phyloP scores from a whole-genome alignment of 2,329 filamentous ascomycete species.

The Alternaria gansuensis region DNA sequence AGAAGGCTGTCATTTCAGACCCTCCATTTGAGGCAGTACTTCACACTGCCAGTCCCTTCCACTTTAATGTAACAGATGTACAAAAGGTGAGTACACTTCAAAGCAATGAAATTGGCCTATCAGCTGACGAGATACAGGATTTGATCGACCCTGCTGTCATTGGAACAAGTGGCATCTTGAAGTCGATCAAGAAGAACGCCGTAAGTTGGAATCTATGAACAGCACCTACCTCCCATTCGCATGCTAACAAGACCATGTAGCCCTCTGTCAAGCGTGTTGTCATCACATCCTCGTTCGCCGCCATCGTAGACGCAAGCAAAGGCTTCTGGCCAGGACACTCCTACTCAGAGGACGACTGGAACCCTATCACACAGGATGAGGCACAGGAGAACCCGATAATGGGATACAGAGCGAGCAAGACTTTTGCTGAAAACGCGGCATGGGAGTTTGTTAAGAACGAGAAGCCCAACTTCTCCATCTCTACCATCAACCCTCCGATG shows the following conservation, averaged over 20 bases:
- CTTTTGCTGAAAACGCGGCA: conserved; percentile 66
- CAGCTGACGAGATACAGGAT: conserved; percentile 42
- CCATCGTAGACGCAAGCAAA: conserved; percentile 67
- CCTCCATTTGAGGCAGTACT: conserved; percentile 74
- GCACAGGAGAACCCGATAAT: conserved; percentile 55
- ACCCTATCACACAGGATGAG: conserved; percentile 63
- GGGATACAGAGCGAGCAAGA: conserved; percentile 66
- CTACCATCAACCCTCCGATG: conserved; percentile 61
- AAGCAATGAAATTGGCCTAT: fast-evolving
- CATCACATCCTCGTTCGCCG: conserved; percentile 74
- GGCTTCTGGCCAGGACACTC: conserved; percentile 59
- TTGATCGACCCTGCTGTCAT: conserved; percentile 69
- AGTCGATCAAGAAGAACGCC: conserved; percentile 59
- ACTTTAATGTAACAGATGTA: conserved; percentile 75
- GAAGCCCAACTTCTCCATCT: conserved; percentile 60
- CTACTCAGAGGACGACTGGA: conserved; percentile 67
- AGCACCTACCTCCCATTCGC: background rate
- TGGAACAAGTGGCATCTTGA: conserved; percentile 69
- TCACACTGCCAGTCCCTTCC: conserved; percentile 67
- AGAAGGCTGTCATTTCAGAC: conserved; percentile 65
- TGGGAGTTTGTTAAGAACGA: conserved; percentile 64
- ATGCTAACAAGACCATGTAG: background rate
- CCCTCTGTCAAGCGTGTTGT: conserved; percentile 76
- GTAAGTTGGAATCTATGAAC: background rate
- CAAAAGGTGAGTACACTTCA: conserved; percentile 61